Evolutionary conservation across 2,329 filamentous ascomycete genomes (phyloP).

Genomic region (Didymellaceae sp.): DNA sequence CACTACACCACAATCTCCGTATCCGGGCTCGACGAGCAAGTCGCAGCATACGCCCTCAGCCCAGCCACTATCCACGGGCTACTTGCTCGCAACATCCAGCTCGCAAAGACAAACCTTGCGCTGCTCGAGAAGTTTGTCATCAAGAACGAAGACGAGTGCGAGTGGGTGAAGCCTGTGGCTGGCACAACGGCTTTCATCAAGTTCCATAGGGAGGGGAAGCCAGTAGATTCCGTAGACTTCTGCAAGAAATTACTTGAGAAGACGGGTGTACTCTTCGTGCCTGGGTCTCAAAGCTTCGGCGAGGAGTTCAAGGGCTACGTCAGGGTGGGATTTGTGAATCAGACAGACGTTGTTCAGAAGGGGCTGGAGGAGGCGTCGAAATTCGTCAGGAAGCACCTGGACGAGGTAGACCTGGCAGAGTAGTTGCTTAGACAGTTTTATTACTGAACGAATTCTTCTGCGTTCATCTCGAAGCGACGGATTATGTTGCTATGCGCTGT

Average conservation of each 20-base stretch:
- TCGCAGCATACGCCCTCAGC: constrained; percentile 77
- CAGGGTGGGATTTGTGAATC: constrained; percentile 76
- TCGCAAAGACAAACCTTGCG: constrained; percentile 72
- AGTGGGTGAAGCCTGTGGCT: constrained; percentile 76
- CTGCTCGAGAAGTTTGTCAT: constrained; percentile 72
- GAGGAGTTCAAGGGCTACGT: constrained; percentile 74
- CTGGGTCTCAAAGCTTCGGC: constrained; percentile 77
- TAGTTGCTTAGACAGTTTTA: constrained; percentile 17
- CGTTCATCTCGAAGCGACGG: too few relatives aligned
- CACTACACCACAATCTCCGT: constrained; percentile 90
- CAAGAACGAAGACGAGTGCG: constrained; percentile 66
- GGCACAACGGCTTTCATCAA: constrained; percentile 81
- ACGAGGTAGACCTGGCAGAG: constrained; percentile 55
- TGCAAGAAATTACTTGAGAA: constrained; percentile 71
- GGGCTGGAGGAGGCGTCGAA: constrained; percentile 64
- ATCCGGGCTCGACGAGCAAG: constrained; percentile 78
- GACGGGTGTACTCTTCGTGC: constrained; percentile 76
- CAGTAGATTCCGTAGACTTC: constrained; percentile 75
- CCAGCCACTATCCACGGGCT: constrained; percentile 68
- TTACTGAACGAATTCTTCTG: too few relatives aligned
- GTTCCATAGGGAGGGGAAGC: constrained; percentile 66
- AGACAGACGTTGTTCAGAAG: constrained; percentile 71
- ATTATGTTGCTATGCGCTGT: too few relatives aligned
- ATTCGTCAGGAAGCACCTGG: constrained; percentile 64
- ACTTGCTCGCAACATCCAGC: constrained; percentile 66